Evolutionary conservation across 2,329 filamentous ascomycete species (phyloP).

Genomic region (Aspergillus niger): DNA sequence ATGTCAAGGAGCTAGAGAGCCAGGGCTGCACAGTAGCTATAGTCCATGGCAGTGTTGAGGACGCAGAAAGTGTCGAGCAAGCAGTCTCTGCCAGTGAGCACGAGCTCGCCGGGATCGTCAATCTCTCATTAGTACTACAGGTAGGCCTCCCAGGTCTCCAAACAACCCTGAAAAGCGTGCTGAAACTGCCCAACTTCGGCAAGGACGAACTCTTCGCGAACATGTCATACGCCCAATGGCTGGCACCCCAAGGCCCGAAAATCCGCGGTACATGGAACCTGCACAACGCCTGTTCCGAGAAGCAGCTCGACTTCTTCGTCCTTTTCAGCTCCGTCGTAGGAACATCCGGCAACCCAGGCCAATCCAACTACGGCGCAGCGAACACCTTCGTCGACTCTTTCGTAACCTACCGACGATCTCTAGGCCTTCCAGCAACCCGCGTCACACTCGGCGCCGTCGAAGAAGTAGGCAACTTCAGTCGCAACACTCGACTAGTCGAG

Average conservation of each 20-base stretch:
- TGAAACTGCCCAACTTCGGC: neutral
- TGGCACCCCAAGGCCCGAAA: constrained; percentile 8
- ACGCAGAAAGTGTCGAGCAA: neutral
- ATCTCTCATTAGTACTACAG: constrained; percentile 8
- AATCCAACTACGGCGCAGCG: constrained; percentile 43
- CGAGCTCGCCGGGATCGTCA: constrained; percentile 4
- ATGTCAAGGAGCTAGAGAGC: constrained; percentile 28
- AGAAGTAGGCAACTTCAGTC: constrained; percentile 25
- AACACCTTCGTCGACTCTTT: constrained; percentile 41
- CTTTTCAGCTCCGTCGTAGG: constrained; percentile 26
- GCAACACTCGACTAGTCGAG: constrained; percentile 10
- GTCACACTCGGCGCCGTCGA: constrained; percentile 28
- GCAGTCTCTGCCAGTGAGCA: neutral
- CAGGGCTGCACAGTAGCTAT: constrained; percentile 43
- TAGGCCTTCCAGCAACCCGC: constrained; percentile 18
- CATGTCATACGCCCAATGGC: constrained; percentile 18
- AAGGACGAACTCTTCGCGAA: constrained; percentile 19
- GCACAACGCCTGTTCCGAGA: constrained; percentile 6
- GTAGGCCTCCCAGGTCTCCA: neutral
- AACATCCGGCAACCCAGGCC: constrained; percentile 42
- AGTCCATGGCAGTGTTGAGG: constrained; percentile 30
- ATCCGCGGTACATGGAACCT: constrained; percentile 21
- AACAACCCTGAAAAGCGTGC: neutral
- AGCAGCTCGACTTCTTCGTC: constrained; percentile 24
- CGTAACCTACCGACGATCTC: constrained; percentile 24